A percentile compares a stretch with the other conserved stretches of the same genome.
phyloP scores from a whole-genome alignment of 306 rosid genomes.

The Gleditsia sinensis region DNA sequence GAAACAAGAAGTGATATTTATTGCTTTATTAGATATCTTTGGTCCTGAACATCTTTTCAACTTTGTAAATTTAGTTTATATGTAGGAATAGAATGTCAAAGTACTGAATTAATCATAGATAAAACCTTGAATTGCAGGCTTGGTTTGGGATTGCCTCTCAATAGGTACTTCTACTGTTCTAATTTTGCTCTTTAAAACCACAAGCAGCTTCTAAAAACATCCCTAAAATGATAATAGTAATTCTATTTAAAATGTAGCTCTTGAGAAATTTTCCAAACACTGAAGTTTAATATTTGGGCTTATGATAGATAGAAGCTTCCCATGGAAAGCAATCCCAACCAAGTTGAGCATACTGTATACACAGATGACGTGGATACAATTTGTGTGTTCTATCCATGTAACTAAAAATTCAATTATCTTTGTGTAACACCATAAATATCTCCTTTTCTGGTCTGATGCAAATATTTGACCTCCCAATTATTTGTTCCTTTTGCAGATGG shows the following conservation, averaged over 20 bases:
- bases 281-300: neutral
- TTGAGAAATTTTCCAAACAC: constrained; percentile 1
- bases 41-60: neutral
- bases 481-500: constrained; percentile 47
- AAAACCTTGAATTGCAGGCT: neutral
- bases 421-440: neutral
- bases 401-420: neutral
- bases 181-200: neutral
- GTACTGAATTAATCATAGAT: neutral
- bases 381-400: neutral
- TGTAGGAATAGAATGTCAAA: constrained; percentile 18
- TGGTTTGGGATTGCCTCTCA: neutral
- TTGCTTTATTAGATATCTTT: neutral
- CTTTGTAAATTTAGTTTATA: neutral
- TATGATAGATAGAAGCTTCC: constrained; percentile 15
- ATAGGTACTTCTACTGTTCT: neutral
- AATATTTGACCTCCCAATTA: constrained; percentile 19
- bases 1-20: constrained; percentile 4
- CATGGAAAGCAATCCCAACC: neutral
- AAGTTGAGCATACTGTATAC: neutral
- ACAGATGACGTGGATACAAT: constrained; percentile 2
- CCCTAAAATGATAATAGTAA: neutral
- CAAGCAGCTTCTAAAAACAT: neutral
- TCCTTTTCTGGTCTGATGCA: constrained; percentile 18
- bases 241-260: neutral